phyloP scores from a whole-genome alignment of 331 rosid genomes.

The Malus hybrid region DNA sequence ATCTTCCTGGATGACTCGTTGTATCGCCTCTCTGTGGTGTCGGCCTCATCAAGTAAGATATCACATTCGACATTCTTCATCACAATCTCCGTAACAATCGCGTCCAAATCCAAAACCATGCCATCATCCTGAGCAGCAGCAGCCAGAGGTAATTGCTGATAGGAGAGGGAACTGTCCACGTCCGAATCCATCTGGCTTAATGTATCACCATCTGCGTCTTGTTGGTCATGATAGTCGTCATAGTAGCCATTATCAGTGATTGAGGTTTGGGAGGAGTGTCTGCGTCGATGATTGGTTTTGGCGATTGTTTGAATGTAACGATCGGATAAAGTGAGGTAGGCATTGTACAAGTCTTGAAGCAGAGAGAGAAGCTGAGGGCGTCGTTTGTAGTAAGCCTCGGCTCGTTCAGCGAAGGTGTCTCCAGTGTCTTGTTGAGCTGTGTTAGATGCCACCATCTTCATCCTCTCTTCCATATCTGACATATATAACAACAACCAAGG shows the following conservation, averaged over 20 bases:
- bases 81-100: conserved; percentile 63
- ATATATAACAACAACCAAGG: background rate
- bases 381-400: conserved; percentile 75
- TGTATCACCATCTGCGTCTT: conserved; percentile 24
- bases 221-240: conserved; percentile 40
- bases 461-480: conserved; percentile 78
- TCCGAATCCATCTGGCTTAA: conserved; percentile 57
- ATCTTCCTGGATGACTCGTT: conserved; percentile 66
- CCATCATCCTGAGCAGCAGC: background rate
- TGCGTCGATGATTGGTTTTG: conserved; percentile 33
- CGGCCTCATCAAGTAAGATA: conserved; percentile 45
- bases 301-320: conserved; percentile 69
- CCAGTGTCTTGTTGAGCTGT: conserved; percentile 37
- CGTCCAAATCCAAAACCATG: conserved; percentile 18
- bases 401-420: conserved; percentile 80
- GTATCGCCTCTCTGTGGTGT: conserved; percentile 38
- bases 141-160: conserved; percentile 31
- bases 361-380: conserved; percentile 78
- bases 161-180: conserved; percentile 70
- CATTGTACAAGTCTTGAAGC: conserved; percentile 75
- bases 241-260: conserved; percentile 20
- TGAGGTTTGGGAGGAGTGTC: conserved; percentile 52
- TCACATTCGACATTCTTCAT: conserved; percentile 66
- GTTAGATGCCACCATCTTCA: conserved; percentile 45
- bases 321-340: conserved; percentile 71